Evolutionary conservation across 306 rosid species (phyloP).

Genomic region (Bauhinia variegata): DNA sequence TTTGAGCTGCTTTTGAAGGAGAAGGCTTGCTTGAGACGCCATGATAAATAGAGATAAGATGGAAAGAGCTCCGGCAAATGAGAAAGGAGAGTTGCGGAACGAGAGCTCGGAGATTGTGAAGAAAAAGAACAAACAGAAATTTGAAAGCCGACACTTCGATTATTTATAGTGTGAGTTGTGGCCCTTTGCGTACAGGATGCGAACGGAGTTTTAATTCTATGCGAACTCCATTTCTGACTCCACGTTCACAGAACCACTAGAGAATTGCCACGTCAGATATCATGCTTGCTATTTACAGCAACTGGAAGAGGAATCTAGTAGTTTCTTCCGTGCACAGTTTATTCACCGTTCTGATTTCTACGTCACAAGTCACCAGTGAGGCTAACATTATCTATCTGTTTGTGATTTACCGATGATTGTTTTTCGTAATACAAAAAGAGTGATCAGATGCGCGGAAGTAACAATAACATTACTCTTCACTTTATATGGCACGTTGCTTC

Average conservation of each 20-base stretch:
- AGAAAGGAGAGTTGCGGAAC: neutral
- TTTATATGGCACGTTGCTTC: too few species aligned
- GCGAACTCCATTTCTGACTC: neutral
- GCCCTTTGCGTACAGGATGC: conserved; percentile 18
- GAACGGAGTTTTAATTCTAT: neutral
- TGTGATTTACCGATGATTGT: too few species aligned
- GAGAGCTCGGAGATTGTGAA: conserved; percentile 36
- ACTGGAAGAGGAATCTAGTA: neutral
- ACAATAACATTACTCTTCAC: too few species aligned
- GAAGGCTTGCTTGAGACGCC: conserved; percentile 95
- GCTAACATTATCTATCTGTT: too few species aligned
- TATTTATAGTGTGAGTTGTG: conserved; percentile 41
- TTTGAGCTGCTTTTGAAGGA: conserved; percentile 94
- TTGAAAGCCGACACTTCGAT: conserved; percentile 33
- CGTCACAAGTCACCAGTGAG: neutral
- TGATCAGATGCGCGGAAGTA: too few species aligned
- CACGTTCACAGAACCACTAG: neutral
- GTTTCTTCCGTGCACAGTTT: neutral
- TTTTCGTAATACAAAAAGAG: too few species aligned
- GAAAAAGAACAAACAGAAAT: conserved; percentile 6
- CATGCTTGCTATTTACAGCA: neutral
- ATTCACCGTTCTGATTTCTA: neutral
- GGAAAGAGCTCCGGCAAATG: conserved; percentile 3
- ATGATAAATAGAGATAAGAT: conserved; percentile 38
- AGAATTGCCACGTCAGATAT: neutral